Evolutionary conservation across 192 early-diverging fungal species (phyloP).

Genomic region (Ambispora gerdemannii): DNA sequence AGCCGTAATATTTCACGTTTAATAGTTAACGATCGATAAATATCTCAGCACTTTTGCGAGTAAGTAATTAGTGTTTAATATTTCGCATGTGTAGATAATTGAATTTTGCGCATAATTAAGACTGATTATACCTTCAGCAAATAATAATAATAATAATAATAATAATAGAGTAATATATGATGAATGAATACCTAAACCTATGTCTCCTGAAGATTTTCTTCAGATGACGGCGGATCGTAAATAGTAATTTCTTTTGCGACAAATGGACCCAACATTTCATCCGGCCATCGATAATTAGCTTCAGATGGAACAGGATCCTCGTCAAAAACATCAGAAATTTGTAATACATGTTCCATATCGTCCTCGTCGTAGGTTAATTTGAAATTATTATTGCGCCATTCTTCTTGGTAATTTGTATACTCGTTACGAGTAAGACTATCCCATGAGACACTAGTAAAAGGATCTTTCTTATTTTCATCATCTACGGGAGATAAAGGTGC

Average conservation of each 20-base stretch:
- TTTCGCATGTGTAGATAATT: too few relatives aligned
- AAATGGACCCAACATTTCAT: slow-evolving; percentile 23
- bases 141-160: too few relatives aligned
- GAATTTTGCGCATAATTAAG: too few relatives aligned
- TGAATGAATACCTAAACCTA: too few relatives aligned
- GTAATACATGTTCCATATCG: not conserved
- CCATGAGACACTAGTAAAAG: slow-evolving; percentile 17
- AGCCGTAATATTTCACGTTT: too few relatives aligned
- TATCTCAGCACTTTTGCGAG: too few relatives aligned
- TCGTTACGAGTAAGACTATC: not conserved
- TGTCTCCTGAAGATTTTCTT: slow-evolving; percentile 4
- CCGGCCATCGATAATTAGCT: slow-evolving; percentile 7
- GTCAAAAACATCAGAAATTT: not conserved
- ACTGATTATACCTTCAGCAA: too few relatives aligned
- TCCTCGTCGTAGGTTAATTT: slow-evolving; percentile 17
- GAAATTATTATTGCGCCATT: not conserved
- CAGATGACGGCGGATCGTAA: slow-evolving; percentile 20
- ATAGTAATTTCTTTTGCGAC: slow-evolving; percentile 10
- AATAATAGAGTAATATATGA: too few relatives aligned
- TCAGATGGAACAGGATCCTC: not conserved
- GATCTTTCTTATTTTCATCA: slow-evolving; percentile 37
- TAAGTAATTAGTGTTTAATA: too few relatives aligned
- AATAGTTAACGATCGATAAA: too few relatives aligned
- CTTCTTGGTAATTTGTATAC: not conserved
- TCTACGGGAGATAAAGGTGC: slow-evolving; percentile 35